Percentiles rank a stretch among this genome's conserved stretches.
phyloP scores from a whole-genome alignment of 805 yeast species.

The Candida ovalis region DNA sequence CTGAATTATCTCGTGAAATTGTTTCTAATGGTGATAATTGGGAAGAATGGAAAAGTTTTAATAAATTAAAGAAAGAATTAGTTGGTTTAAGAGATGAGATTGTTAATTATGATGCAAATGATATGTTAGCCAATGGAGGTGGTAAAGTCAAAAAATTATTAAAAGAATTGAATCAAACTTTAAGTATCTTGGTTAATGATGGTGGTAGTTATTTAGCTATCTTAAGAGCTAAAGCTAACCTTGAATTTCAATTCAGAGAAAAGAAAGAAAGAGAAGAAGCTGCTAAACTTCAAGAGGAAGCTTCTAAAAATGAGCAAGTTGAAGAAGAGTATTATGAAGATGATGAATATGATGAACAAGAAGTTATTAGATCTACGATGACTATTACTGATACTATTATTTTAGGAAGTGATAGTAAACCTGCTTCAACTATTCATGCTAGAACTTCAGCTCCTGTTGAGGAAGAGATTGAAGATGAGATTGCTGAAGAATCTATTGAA shows the following conservation, averaged over 20 bases:
- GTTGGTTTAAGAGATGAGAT: conserved; percentile 53
- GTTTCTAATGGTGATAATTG: conserved; percentile 43
- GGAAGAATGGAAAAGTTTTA: conserved; percentile 59
- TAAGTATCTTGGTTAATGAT: conserved; percentile 51
- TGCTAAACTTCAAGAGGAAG: conserved; percentile 4
- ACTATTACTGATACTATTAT: conserved; percentile 16
- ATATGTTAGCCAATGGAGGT: conserved; percentile 24
- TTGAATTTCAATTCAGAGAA: conserved; percentile 55
- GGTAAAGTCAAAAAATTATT: conserved; percentile 30
- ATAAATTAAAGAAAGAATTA: conserved; percentile 50
- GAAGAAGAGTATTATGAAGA: conserved; percentile 2
- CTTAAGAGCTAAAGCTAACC: conserved; percentile 53
- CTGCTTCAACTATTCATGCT: conserved; percentile 12
- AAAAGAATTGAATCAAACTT: conserved; percentile 39
- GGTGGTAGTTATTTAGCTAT: conserved; percentile 57
- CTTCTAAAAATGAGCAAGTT: conserved; percentile 1
- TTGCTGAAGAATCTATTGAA: not conserved
- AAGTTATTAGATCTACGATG: conserved; percentile 9
- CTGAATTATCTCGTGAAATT: conserved; percentile 60
- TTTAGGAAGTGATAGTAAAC: conserved; percentile 12
- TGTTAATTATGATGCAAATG: conserved; percentile 32
- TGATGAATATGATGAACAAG: conserved; percentile 6
- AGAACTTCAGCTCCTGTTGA: conserved; percentile 1
- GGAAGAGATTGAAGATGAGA: conserved; percentile 5
- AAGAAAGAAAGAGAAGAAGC: conserved; percentile 33